Conservation (phyloP, 306 rosid species). For the Cicer chorassanicum region DNA sequence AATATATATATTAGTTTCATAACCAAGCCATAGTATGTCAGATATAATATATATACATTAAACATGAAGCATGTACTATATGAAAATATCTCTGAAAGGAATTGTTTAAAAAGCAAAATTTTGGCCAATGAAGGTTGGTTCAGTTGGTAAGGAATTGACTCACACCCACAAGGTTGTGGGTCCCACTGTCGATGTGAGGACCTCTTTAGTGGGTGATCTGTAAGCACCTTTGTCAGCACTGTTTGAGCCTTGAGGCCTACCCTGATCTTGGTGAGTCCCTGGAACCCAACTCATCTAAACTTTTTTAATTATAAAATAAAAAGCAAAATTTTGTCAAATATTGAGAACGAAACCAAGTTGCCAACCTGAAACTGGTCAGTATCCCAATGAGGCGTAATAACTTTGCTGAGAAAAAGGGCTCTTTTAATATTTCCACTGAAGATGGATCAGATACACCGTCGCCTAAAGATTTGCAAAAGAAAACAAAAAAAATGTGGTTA, state of each 20-base stretch:
- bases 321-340: slow-evolving; percentile 31
- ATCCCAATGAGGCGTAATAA: slow-evolving; percentile 75
- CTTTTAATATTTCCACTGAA: slow-evolving; percentile 60
- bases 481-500: slow-evolving; percentile 37
- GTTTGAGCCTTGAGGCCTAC: too few species aligned
- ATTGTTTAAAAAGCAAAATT: slow-evolving; percentile 33
- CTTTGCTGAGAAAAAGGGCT: slow-evolving; percentile 84
- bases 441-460: slow-evolving; percentile 56
- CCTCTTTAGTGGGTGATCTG: too few species aligned
- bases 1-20: slow-evolving; percentile 25
- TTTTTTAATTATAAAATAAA: not conserved
- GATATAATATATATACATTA: slow-evolving; percentile 6
- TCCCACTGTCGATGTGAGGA: too few species aligned
- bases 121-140: slow-evolving; percentile 1
- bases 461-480: slow-evolving; percentile 51
- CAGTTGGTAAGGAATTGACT: too few species aligned
- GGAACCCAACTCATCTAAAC: too few species aligned
- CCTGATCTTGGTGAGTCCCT: too few species aligned
- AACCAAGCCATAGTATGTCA: slow-evolving; percentile 30
- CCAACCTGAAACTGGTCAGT: slow-evolving; percentile 82
- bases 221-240: too few species aligned
- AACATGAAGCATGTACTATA: not conserved
- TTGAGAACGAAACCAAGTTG: slow-evolving; percentile 35
- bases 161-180: too few species aligned
- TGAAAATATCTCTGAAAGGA: slow-evolving; percentile 37